Conservation (phyloP, 495 filamentous ascomycete species). For the Penicillium mononematosum region DNA sequence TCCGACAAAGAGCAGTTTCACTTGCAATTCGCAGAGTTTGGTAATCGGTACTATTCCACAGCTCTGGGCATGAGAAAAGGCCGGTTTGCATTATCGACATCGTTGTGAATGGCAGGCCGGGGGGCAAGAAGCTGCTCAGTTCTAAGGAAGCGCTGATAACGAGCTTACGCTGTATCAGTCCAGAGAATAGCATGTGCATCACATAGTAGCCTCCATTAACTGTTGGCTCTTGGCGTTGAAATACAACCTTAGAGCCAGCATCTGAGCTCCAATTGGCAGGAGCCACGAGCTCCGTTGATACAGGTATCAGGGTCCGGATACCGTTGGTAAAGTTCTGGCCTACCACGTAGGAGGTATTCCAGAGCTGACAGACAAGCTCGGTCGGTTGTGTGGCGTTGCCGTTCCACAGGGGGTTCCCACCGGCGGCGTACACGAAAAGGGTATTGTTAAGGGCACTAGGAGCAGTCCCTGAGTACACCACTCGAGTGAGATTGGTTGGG, state of each 20-base stretch:
- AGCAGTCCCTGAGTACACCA: constrained; percentile 1
- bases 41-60: constrained; percentile 1
- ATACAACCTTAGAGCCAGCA: not conserved
- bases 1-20: constrained; percentile 1
- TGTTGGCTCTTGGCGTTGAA: not conserved
- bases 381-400: not conserved
- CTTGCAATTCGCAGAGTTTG: not conserved
- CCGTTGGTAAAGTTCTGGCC: not conserved
- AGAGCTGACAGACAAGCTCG: constrained; percentile 7
- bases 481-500: not conserved
- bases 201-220: constrained; percentile 3
- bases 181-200: constrained; percentile 3
- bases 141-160: not conserved
- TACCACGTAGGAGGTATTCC: constrained; percentile 10
- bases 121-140: too few species aligned
- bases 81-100: constrained; percentile 1
- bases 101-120: too few species aligned
- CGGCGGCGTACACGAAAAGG: constrained; percentile 2
- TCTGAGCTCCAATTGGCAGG: not conserved
- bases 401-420: not conserved
- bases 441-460: not conserved
- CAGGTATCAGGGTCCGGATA: not conserved
- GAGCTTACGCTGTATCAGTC: not conserved
- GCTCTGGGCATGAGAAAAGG: constrained; percentile 7
- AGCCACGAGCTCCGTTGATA: not conserved